A percentile compares a stretch with the other conserved stretches of the same genome.
phyloP scores from a whole-genome alignment of 129 eudicot species.

The Ambrosia artemisiifolia region DNA sequence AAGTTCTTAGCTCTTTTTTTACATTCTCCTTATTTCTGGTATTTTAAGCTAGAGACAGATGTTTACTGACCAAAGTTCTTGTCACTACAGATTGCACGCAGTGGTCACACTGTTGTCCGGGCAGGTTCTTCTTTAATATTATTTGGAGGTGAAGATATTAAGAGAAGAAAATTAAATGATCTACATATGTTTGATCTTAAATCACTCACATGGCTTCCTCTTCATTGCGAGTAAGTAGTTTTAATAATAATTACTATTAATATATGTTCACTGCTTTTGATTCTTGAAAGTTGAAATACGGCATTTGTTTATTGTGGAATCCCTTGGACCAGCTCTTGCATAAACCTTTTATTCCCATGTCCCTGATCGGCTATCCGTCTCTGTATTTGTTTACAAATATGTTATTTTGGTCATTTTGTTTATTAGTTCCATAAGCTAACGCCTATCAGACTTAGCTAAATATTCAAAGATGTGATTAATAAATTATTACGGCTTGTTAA shows the following conservation, averaged over 20 bases:
- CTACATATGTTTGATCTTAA: constrained; percentile 97
- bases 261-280: background rate
- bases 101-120: constrained; percentile 90
- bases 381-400: background rate
- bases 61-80: constrained; percentile 7
- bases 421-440: background rate
- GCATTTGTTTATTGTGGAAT: background rate
- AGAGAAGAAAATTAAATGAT: constrained; percentile 86
- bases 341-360: background rate
- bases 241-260: background rate
- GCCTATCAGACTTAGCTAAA: background rate
- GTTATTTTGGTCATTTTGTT: background rate
- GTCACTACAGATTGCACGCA: constrained; percentile 68
- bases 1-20: background rate
- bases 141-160: constrained; percentile 92
- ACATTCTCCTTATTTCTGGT: background rate
- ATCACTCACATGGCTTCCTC: constrained; percentile 98
- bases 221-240: constrained; percentile 87
- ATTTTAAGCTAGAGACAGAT: background rate
- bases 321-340: background rate
- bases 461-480: background rate
- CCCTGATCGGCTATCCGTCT: background rate
- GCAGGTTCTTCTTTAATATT: constrained; percentile 72
- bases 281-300: background rate
- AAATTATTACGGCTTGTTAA: background rate